These are phyloP conservation scores for Saturnispora saitoi DNA, from an alignment of 805 yeast genomes.

Conservation along the genomic window DNA sequence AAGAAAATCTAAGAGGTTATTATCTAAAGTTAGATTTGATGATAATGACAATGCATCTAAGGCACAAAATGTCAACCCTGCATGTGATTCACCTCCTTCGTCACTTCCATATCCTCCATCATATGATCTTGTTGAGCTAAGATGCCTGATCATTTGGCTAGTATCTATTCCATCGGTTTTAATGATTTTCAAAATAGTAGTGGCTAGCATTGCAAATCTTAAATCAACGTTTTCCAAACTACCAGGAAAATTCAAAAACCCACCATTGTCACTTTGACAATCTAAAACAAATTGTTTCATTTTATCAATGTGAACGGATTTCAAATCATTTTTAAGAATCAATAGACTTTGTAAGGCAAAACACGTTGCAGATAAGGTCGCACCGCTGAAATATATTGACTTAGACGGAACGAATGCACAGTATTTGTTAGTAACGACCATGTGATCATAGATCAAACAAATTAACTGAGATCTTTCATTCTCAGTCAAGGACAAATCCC, in stretches of 20 bases:
- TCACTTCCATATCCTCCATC: constrained; percentile 69
- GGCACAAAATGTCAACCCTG: constrained; percentile 84
- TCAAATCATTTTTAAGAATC: constrained; percentile 38
- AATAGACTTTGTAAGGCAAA: constrained; percentile 58
- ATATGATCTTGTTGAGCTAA: constrained; percentile 30
- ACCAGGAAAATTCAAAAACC: constrained; percentile 38
- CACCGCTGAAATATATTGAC: neutral
- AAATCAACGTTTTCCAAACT: constrained; percentile 51
- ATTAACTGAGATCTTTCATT: constrained; percentile 20
- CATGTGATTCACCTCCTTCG: constrained; percentile 57
- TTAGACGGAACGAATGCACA: constrained; percentile 35
- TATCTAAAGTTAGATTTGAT: constrained; percentile 20
- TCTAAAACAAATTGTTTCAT: constrained; percentile 45
- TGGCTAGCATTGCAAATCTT: constrained; percentile 68
- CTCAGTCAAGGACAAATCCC: constrained; percentile 1
- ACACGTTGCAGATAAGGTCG: constrained; percentile 47
- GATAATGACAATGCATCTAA: constrained; percentile 48
- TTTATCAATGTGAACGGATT: constrained; percentile 31
- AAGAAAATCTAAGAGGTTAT: constrained; percentile 46
- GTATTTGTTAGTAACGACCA: constrained; percentile 28
- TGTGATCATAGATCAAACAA: constrained; percentile 40
- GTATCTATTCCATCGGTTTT: constrained; percentile 36
- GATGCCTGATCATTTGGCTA: constrained; percentile 31
- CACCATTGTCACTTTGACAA: constrained; percentile 58
- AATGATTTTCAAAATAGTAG: constrained; percentile 47